Conservation (phyloP, 345 rosid species). For the Murraya koenigii region DNA sequence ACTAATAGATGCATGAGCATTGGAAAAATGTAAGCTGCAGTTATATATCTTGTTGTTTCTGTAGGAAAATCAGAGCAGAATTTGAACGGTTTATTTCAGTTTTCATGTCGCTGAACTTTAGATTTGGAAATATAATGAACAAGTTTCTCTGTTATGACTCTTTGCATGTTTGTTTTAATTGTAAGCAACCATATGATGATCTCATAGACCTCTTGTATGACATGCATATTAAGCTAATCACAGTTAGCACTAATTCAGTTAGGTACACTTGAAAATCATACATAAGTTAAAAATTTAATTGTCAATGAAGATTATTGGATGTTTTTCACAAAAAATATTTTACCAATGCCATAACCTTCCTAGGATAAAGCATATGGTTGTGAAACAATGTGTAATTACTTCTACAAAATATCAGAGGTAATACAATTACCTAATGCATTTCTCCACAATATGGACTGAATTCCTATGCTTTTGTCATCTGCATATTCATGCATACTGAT, state of each 20-base stretch:
- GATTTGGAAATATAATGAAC: not conserved
- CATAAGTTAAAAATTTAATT: not conserved
- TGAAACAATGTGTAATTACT: not conserved
- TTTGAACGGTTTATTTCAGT: conserved; percentile 7
- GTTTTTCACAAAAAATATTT: not conserved
- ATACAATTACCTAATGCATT: too few relatives aligned
- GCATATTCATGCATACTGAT: not conserved
- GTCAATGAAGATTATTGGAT: not conserved
- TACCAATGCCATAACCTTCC: not conserved
- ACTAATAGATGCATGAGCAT: conserved; percentile 8
- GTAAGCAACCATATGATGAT: too few relatives aligned
- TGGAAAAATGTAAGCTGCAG: conserved; percentile 13
- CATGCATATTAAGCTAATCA: not conserved
- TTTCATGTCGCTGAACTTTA: conserved; percentile 1
- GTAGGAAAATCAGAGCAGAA: not conserved
- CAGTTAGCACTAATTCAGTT: not conserved
- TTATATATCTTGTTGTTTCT: not conserved
- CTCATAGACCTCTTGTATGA: not conserved
- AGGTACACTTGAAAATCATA: not conserved
- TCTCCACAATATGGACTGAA: too few relatives aligned
- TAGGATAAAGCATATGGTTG: not conserved
- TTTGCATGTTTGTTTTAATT: not conserved
- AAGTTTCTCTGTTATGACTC: not conserved
- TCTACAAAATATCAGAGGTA: too few relatives aligned
- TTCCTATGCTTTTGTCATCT: too few relatives aligned